These are phyloP conservation scores for Musa schizocarpa DNA, from an alignment of 176 grass and related monocot species.

Conservation along the genomic window DNA sequence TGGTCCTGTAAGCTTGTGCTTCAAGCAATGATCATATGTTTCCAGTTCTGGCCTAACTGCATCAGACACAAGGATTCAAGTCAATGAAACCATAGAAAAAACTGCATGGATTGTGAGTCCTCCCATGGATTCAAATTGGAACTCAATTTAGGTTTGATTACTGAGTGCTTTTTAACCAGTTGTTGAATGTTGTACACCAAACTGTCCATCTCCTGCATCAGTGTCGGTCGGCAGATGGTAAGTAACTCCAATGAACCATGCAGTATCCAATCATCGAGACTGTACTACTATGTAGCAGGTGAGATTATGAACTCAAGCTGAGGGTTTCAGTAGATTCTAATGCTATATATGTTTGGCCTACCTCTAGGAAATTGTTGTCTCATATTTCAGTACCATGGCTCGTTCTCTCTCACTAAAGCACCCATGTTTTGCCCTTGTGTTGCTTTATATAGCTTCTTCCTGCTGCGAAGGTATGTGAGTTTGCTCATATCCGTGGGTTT, in stretches of 20 bases:
- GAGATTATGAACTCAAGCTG: background rate
- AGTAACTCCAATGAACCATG: background rate
- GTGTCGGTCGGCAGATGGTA: background rate
- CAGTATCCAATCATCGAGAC: no score
- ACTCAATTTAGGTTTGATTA: slow-evolving; percentile 68
- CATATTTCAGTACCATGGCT: slow-evolving; percentile 27
- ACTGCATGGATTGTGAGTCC: background rate
- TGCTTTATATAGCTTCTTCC: slow-evolving; percentile 32
- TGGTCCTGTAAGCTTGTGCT: background rate
- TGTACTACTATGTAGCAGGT: background rate
- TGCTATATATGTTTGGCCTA: slow-evolving; percentile 8
- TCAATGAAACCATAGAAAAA: background rate
- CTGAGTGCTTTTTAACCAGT: slow-evolving; percentile 24
- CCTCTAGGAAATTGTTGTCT: background rate
- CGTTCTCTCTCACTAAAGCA: slow-evolving; percentile 19
- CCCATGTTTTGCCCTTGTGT: slow-evolving; percentile 13
- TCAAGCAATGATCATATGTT: background rate
- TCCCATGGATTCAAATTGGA: background rate
- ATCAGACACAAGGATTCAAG: background rate
- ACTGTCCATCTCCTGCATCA: slow-evolving; percentile 2
- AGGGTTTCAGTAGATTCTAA: background rate
- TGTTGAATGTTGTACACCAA: slow-evolving; percentile 67
- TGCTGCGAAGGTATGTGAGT: slow-evolving; percentile 42
- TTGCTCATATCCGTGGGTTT: background rate
- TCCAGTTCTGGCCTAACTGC: background rate